These are phyloP conservation scores for Elaeis oleifera DNA, from an alignment of 202 grass and related monocot genomes.

Conservation along the genomic window DNA sequence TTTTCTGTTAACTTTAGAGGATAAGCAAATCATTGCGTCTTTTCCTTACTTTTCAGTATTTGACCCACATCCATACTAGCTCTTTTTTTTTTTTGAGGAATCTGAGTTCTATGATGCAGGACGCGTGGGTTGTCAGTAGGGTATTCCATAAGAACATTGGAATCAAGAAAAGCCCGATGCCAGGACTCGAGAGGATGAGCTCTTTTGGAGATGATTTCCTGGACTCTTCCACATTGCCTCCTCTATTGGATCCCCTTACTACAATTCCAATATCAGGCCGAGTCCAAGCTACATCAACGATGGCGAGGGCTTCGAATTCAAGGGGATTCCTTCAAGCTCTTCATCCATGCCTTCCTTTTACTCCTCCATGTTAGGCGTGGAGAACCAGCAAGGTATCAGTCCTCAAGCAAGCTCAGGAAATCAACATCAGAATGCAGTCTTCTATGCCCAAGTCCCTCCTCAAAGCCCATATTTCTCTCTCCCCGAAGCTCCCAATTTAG, in stretches of 20 bases:
- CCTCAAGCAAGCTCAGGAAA: no score
- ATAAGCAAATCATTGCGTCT: no score
- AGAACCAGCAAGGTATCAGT: background rate
- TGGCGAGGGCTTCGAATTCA: background rate
- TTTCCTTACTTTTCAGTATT: background rate
- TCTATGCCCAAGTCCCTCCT: background rate
- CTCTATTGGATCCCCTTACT: background rate
- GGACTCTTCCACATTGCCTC: conserved; percentile 8
- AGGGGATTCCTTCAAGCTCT: background rate
- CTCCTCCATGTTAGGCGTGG: background rate
- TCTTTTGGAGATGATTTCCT: background rate
- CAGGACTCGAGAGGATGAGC: background rate
- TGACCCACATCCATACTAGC: background rate
- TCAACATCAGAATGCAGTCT: background rate
- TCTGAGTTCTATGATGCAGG: conserved; percentile 5
- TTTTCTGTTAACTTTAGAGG: no score
- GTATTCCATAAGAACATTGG: conserved; percentile 7
- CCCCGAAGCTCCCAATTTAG: background rate
- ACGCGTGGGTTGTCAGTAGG: conserved; percentile 22
- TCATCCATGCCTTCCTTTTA: no score
- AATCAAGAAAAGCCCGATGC: background rate
- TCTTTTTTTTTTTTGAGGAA: background rate
- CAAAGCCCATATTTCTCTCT: background rate
- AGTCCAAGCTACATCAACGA: background rate
- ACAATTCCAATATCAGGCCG: no score